A percentile compares a stretch with the other conserved stretches of the same genome.
Conservation (phyloP, 169 alveolate species). For the Plasmodium yoelii region DNA sequence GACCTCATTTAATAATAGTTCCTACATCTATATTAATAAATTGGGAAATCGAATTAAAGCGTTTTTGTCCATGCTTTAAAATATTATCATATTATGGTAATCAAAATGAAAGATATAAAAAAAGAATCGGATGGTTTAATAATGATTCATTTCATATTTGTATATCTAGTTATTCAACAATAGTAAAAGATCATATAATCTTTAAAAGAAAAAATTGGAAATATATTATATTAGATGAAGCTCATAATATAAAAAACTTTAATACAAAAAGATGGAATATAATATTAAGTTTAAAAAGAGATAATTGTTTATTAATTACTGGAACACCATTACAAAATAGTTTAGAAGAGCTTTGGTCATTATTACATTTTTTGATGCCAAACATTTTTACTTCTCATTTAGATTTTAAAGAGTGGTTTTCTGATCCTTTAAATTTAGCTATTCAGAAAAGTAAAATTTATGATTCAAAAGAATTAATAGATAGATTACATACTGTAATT, state of each 20-base stretch:
- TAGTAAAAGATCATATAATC: constrained; percentile 95
- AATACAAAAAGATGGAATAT: constrained; percentile 98
- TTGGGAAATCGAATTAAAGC: constrained; percentile 99
- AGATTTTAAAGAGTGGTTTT: constrained; percentile 97
- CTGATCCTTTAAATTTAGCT: constrained; percentile 95
- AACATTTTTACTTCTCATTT: constrained; percentile 94
- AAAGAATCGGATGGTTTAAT: constrained; percentile 95
- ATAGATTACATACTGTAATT: constrained; percentile 95
- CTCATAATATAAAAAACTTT: constrained; percentile 98
- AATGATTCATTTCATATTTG: constrained; percentile 97
- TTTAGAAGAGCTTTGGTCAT: constrained; percentile 98
- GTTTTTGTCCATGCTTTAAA: constrained; percentile 98
- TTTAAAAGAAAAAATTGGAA: constrained; percentile 97
- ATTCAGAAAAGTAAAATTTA: constrained; percentile 87
- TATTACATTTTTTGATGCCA: constrained; percentile 98
- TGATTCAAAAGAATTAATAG: constrained; percentile 81
- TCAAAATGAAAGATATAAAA: constrained; percentile 87
- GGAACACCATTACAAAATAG: constrained; percentile 99
- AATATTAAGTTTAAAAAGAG: constrained; percentile 96
- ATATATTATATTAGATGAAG: constrained; percentile 98
- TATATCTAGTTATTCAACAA: constrained; percentile 96
- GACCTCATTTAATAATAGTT: constrained; percentile 99
- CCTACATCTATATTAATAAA: constrained; percentile 98
- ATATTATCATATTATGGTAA: constrained; percentile 96
- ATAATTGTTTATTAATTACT: constrained; percentile 96